Conservation (phyloP, 768 basidiomycete genomes). For the Xerocomus spinulosus region DNA sequence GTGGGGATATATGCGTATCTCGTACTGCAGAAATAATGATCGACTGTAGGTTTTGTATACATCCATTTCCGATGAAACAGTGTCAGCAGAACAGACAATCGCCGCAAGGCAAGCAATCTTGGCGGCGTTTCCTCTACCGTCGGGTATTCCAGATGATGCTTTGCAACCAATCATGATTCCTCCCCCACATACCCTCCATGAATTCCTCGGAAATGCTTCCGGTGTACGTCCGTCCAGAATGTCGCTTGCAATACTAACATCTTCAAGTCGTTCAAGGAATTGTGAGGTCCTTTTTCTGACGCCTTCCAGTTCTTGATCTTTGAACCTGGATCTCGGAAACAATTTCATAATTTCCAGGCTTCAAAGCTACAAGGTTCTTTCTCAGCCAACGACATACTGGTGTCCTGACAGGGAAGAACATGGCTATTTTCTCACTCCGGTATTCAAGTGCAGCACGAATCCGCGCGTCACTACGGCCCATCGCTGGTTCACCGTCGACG, state of each 20-base stretch:
- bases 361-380: constrained; percentile 61
- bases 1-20: constrained; percentile 21
- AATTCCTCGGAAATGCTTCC: constrained; percentile 57
- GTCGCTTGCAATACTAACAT: constrained; percentile 3
- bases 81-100: constrained; percentile 38
- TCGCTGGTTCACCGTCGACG: constrained; percentile 65
- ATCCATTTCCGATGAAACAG: background rate
- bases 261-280: constrained; percentile 49
- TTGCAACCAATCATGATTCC: constrained; percentile 69
- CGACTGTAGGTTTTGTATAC: constrained; percentile 1
- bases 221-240: constrained; percentile 41
- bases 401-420: constrained; percentile 81
- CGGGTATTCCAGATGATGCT: constrained; percentile 57
- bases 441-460: constrained; percentile 77
- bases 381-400: constrained; percentile 68
- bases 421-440: constrained; percentile 68
- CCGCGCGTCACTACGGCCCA: constrained; percentile 73
- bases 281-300: constrained; percentile 38
- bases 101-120: constrained; percentile 53
- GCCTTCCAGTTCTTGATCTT: background rate
- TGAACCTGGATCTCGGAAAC: background rate
- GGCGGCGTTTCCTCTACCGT: constrained; percentile 58
- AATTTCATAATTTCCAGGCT: constrained; percentile 40
- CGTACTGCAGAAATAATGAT: background rate
- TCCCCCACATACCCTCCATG: constrained; percentile 57